These are phyloP conservation scores for Pneumocystis carinii DNA, from an alignment of 1,139 yeast genomes.

Conservation along the genomic window DNA sequence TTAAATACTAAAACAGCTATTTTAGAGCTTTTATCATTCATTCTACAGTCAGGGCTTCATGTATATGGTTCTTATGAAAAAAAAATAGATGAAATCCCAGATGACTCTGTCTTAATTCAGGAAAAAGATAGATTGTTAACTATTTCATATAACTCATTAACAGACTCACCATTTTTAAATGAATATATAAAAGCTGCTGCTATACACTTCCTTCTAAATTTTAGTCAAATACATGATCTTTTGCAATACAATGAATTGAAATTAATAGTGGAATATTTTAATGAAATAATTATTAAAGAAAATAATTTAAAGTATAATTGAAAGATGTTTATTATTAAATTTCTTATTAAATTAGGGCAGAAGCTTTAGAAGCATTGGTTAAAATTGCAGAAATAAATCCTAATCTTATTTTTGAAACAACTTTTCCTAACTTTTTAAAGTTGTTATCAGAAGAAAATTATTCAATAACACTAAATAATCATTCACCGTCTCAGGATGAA, in stretches of 20 bases:
- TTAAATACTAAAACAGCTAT: conserved; percentile 45
- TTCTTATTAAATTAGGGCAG: conserved; percentile 15
- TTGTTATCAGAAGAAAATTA: conserved; percentile 32
- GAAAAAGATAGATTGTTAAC: background rate
- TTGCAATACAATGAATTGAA: conserved; percentile 42
- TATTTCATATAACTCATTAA: background rate
- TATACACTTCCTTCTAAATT: conserved; percentile 45
- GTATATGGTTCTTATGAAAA: conserved; percentile 3
- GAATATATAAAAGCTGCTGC: conserved; percentile 31
- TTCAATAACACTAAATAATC: conserved; percentile 15
- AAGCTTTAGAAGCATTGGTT: conserved; percentile 40
- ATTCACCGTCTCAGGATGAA: conserved; percentile 15
- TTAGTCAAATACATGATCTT: conserved; percentile 35
- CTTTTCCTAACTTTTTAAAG: conserved; percentile 46
- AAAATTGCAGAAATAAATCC: conserved; percentile 32
- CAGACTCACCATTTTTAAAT: background rate
- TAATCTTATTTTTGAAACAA: conserved; percentile 38
- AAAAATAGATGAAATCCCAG: background rate
- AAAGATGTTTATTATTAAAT: background rate
- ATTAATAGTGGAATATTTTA: conserved; percentile 50
- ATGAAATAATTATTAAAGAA: conserved; percentile 41
- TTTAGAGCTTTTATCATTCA: conserved; percentile 30
- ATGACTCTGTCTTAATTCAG: background rate
- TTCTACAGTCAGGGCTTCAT: background rate
- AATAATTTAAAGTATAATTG: conserved; percentile 19